phyloP scores from a whole-genome alignment of 225 moss, liverwort and hornwort genomes.

The Sphagnum tenellum region DNA sequence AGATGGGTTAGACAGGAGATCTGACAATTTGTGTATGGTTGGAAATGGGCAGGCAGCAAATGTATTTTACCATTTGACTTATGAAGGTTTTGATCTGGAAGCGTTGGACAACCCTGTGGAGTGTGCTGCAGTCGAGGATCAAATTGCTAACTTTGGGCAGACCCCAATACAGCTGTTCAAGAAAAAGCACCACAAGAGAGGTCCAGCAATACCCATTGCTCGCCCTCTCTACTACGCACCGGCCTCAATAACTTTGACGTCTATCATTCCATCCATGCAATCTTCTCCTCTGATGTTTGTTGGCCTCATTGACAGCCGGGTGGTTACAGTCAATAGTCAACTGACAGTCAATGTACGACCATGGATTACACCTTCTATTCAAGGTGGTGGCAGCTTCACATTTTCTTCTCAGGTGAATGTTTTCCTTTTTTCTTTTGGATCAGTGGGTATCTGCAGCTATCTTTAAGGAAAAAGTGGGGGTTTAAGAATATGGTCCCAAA shows the following conservation, averaged over 20 bases:
- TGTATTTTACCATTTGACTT: constrained; percentile 36
- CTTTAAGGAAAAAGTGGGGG: no score
- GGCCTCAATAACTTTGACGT: constrained; percentile 27
- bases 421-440: no score
- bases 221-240: constrained; percentile 34
- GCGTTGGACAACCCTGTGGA: constrained; percentile 21
- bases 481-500: no score
- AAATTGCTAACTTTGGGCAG: constrained; percentile 39
- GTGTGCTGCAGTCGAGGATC: constrained; percentile 33
- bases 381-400: constrained; percentile 22
- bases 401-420: constrained; percentile 24
- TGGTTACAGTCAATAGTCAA: constrained; percentile 20
- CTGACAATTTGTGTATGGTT: no score
- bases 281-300: constrained; percentile 13
- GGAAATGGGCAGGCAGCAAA: constrained; percentile 23
- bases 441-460: no score
- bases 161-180: constrained; percentile 33
- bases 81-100: constrained; percentile 36
- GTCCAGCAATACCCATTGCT: constrained; percentile 24
- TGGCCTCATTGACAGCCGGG: constrained; percentile 21
- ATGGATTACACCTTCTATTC: constrained; percentile 28
- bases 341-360: constrained; percentile 18
- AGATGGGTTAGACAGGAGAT: no score
- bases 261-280: constrained; percentile 10
- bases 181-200: constrained; percentile 26